Evolutionary conservation across 2,329 filamentous ascomycete species (phyloP).

Genomic region (Botrytis pseudocinerea): DNA sequence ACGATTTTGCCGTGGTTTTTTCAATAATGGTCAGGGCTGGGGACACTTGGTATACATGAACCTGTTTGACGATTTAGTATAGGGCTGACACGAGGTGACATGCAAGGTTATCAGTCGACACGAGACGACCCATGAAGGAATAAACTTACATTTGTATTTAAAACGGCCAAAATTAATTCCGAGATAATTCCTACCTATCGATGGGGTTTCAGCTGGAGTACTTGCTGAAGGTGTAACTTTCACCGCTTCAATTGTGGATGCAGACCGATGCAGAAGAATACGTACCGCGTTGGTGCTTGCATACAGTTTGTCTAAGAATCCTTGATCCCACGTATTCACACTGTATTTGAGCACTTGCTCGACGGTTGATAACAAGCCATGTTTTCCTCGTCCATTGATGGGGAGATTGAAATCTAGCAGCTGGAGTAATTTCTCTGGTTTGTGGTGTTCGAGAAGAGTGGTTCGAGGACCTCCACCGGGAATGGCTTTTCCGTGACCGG

Average conservation of each 20-base stretch:
- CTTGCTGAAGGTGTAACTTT: not conserved
- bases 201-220: constrained; percentile 8
- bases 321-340: constrained; percentile 98
- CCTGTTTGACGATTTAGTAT: constrained; percentile 43
- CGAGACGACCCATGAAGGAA: not conserved
- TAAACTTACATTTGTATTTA: constrained; percentile 80
- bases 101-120: not conserved
- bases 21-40: constrained; percentile 86
- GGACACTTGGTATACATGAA: constrained; percentile 92
- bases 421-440: constrained; percentile 57
- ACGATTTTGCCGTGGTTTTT: constrained; percentile 71
- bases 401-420: constrained; percentile 62
- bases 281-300: constrained; percentile 79
- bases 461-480: constrained; percentile 48
- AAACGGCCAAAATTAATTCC: constrained; percentile 77
- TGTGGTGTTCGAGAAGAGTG: constrained; percentile 63
- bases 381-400: constrained; percentile 60
- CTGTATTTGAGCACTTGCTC: constrained; percentile 75
- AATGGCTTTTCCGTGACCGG: constrained; percentile 51
- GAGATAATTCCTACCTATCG: constrained; percentile 75
- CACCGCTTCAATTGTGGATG: constrained; percentile 21
- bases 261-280: constrained; percentile 24
- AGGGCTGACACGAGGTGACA: not conserved
- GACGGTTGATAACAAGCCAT: constrained; percentile 72
- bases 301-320: constrained; percentile 94